Base-by-base conservation (phyloP, 164 flowering plant species). In the Umbilicus rupestris region DNA sequence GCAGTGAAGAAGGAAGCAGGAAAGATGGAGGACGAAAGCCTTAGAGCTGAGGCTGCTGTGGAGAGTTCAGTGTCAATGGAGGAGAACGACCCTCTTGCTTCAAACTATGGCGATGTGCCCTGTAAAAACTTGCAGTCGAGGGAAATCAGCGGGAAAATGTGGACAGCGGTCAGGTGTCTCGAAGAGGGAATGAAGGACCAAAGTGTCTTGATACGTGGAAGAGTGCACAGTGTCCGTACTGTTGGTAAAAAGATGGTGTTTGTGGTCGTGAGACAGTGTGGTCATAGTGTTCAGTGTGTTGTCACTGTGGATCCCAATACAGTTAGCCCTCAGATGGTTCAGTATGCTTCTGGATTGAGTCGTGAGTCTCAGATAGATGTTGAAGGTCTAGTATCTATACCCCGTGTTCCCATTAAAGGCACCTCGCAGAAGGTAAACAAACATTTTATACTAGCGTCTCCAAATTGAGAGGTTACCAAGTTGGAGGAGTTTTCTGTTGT, bases 241-340 rank as follows among this genome's bases (percentile, higher is more conserved):
- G 91, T 89, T 0, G 79, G 90, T 46, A 89, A 88, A 77, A 91
- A 89, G 29, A 87, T 89, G 74, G 88, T 84, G 0, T 94, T 94
- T 49, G n/a, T 94, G 47, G 95, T 88, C 2, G 74, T 94, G 65
- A 78, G 99, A 71, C 80, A 88, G 74, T 71, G 28, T 55, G 95
- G 93, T 0, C 89, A 74, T 59, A 94, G 94, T 5, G 89, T 91
- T 3, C 99, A 94, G 78, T 91, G 97, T 70, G 83, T 94, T 14
- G 55, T 82, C 42, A 77, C 83, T 1, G 87, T 73, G 10, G 71
- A 78, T 12, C 71, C 78, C 0, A 95, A 77, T 11, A 42, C 71
- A 5, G 94, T 94, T 19, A 88, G 97, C 55, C 67, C 65, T 41
- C 83, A 82, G 73, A 88, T 91, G 97, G 86, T 91, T 31, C 87